These are phyloP conservation scores for Cryptococcus sp. DNA, from an alignment of 1,284 basidiomycete genomes.

Conservation along the genomic window DNA sequence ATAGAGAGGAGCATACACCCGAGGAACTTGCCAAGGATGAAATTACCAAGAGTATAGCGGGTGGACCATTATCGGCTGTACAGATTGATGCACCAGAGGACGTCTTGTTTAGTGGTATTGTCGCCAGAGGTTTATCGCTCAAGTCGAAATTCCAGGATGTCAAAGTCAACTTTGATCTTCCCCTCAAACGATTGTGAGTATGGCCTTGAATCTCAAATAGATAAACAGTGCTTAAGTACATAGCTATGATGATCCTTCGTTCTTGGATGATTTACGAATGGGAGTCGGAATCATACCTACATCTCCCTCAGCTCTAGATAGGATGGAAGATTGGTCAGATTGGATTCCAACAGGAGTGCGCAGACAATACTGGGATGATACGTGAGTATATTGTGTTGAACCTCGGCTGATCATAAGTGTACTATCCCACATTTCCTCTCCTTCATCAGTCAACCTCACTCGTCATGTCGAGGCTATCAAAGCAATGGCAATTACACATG, in stretches of 20 bases:
- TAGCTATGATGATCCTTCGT: conserved; percentile 15
- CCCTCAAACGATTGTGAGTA: conserved; percentile 21
- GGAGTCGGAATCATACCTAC: conserved; percentile 12
- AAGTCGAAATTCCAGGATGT: background rate
- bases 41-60: conserved; percentile 2
- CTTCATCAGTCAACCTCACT: background rate
- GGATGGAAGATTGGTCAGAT: conserved; percentile 13
- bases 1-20: conserved; percentile 1
- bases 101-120: conserved; percentile 1
- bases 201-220: no score
- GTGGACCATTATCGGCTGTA: conserved; percentile 5
- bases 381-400: background rate
- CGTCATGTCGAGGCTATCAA: conserved; percentile 8
- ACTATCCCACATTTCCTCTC: background rate
- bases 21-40: background rate
- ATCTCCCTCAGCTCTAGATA: conserved; percentile 7
- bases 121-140: background rate
- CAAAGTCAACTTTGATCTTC: conserved; percentile 12
- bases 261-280: conserved; percentile 7
- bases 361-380: background rate
- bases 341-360: conserved; percentile 8
- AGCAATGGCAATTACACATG: conserved; percentile 5
- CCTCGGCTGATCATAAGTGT: background rate
- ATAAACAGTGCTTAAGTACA: no score
- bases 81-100: conserved; percentile 3